A percentile compares a stretch with the other conserved stretches of the same genome.
phyloP scores from a whole-genome alignment of 805 yeast genomes.

The Maudiozyma turicensis region DNA sequence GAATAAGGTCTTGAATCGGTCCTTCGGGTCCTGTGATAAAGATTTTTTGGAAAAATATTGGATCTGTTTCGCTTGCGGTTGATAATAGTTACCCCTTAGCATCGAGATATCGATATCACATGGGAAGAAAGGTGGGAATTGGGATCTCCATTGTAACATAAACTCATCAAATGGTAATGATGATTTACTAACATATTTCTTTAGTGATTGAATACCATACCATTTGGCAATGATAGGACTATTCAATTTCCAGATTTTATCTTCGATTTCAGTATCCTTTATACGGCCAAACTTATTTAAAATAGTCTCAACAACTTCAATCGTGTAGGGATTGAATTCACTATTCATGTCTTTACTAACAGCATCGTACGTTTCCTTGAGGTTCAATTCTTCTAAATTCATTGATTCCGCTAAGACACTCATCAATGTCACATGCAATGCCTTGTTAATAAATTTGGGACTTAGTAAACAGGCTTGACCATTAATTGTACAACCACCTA shows the following conservation, averaged over 20 bases:
- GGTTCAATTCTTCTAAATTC: conserved; percentile 21
- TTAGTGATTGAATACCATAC: conserved; percentile 52
- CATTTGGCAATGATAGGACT: conserved; percentile 40
- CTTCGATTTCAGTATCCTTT: conserved; percentile 10
- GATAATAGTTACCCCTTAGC: conserved; percentile 46
- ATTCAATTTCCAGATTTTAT: conserved; percentile 32
- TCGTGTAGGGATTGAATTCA: conserved; percentile 27
- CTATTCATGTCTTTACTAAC: conserved; percentile 26
- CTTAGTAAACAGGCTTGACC: conserved; percentile 34
- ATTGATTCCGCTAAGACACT: conserved; percentile 32
- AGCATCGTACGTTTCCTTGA: conserved; percentile 24
- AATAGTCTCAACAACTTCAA: conserved; percentile 40
- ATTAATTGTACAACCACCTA: conserved; percentile 47
- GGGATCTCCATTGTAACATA: conserved; percentile 50
- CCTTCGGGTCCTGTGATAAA: conserved; percentile 40
- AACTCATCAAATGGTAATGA: conserved; percentile 41
- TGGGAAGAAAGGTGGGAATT: conserved; percentile 53
- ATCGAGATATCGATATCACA: conserved; percentile 46
- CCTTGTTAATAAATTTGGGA: conserved; percentile 26
- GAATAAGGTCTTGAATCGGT: conserved; percentile 45
- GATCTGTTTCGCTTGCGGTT: conserved; percentile 42
- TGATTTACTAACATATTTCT: conserved; percentile 27
- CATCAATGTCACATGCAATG: conserved; percentile 31
- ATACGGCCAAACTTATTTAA: conserved; percentile 35
- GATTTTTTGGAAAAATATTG: conserved; percentile 42